Percentiles rank a stretch among this genome's conserved stretches.
phyloP scores from a whole-genome alignment of 495 filamentous ascomycete genomes.

The Endocarpon pusillum region DNA sequence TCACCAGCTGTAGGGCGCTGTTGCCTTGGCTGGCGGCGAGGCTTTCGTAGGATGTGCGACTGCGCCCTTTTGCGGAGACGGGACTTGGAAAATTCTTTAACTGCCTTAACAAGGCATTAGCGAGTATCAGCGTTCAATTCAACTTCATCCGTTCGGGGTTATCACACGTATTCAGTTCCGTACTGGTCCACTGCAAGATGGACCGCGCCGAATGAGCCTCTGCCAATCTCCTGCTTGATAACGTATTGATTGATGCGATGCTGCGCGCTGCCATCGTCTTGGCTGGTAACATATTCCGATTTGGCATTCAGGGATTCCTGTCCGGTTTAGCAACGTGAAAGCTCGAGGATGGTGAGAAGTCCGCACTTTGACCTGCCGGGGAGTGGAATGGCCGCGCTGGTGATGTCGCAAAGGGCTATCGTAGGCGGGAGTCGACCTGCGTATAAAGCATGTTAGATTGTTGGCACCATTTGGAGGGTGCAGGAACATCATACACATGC shows the following conservation, averaged over 20 bases:
- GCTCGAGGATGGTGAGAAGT: constrained; percentile 3
- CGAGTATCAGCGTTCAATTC: neutral
- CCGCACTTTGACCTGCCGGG: constrained; percentile 53
- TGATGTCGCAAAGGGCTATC: constrained; percentile 64
- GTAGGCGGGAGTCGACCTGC: constrained; percentile 34
- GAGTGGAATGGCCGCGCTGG: constrained; percentile 48
- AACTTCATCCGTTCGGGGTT: neutral
- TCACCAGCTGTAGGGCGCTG: constrained; percentile 24
- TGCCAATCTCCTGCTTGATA: constrained; percentile 88
- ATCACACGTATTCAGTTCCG: constrained; percentile 69
- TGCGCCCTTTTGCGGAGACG: constrained; percentile 83
- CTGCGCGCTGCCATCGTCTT: constrained; percentile 60
- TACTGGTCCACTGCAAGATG: constrained; percentile 83
- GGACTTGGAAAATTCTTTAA: constrained; percentile 96
- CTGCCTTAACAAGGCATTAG: constrained; percentile 38
- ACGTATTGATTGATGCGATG: constrained; percentile 87
- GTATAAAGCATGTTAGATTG: neutral
- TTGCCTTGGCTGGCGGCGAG: constrained; percentile 37
- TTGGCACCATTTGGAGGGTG: neutral
- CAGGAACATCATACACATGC: constrained; percentile 22
- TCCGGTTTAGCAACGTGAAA: constrained; percentile 7
- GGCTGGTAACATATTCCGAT: constrained; percentile 71
- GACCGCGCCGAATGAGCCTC: constrained; percentile 88
- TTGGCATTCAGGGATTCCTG: constrained; percentile 86
- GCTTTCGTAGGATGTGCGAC: constrained; percentile 70